Base-by-base conservation (phyloP, 164 flowering plant genomes). In the Umbilicus rupestris region DNA sequence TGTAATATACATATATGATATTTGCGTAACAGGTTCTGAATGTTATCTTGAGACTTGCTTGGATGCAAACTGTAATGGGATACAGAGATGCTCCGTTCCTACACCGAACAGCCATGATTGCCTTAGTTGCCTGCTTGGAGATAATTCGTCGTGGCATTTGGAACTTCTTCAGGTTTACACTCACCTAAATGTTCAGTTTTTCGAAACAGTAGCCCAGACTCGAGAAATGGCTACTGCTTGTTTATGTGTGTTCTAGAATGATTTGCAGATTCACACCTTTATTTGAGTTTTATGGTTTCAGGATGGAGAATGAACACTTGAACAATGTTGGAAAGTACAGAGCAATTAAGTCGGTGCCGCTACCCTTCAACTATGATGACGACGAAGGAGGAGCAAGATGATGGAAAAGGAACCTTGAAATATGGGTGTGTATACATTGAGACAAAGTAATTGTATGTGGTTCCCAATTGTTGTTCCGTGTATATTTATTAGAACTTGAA, bases 81-180 rank as follows among this genome's bases (percentile, higher is more conserved):
- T 67, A 83, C 66, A 15, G 73, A 3, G 42, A 78, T 5, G 60
- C 60, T 28, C 39, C 77, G 20, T 78, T 73, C 68, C 62, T 86
- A 24, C 89, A 87, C 57, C 57, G 33, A 42, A 49, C 77, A 67
- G 74, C 84, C 7, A 17, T 79, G 55, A 26, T 72, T 37, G 29
- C 87, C 0, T 63, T 79, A 29, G 73, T 84, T 46, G 89, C 96
- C 19, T 58, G 82, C 72, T 68, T 89, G 10, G 96, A 89, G 79
- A 86, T 89, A 68, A 68, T 89, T 66, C 85, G 92, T 20, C 89
- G 96, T 3, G 92, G 92, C 57, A 74, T 89, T 0, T 89, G 96
- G 92, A 89, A 83, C 65, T 87, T 89, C 73, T 89, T 89, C 82
- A 84, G 92, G 96, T 89, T 19, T 41, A 30, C 64, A 17, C 19